Conservation (phyloP, 306 rosid species). For the Fragaria nilgerrensis region DNA sequence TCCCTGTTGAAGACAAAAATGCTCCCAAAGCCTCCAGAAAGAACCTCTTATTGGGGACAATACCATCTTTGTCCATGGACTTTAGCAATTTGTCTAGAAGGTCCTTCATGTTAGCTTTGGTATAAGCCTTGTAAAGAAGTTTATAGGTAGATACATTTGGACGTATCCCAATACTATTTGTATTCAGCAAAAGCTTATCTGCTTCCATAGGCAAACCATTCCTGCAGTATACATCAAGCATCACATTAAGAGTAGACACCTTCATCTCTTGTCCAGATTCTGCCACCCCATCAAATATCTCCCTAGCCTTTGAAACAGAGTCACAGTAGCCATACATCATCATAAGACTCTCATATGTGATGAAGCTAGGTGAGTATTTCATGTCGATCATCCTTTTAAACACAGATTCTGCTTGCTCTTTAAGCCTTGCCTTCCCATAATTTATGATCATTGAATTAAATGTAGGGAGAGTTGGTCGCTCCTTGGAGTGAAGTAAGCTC, state of each 20-base stretch:
- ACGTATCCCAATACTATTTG: slow-evolving; percentile 38
- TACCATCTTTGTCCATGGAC: slow-evolving; percentile 82
- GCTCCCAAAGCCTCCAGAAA: slow-evolving; percentile 81
- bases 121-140: slow-evolving; percentile 85
- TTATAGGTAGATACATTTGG: slow-evolving; percentile 78
- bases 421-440: slow-evolving; percentile 84
- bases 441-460: slow-evolving; percentile 90
- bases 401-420: slow-evolving; percentile 62
- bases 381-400: slow-evolving; percentile 59
- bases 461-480: slow-evolving; percentile 77
- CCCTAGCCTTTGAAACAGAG: slow-evolving; percentile 68
- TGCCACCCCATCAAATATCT: slow-evolving; percentile 62
- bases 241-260: slow-evolving; percentile 79
- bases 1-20: slow-evolving; percentile 51
- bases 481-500: slow-evolving; percentile 76
- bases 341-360: slow-evolving; percentile 82
- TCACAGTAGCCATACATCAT: slow-evolving; percentile 75
- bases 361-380: slow-evolving; percentile 71
- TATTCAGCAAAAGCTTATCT: slow-evolving; percentile 52
- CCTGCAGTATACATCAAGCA: slow-evolving; percentile 91
- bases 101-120: slow-evolving; percentile 76
- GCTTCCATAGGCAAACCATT: slow-evolving; percentile 87
- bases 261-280: slow-evolving; percentile 53
- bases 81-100: slow-evolving; percentile 62
- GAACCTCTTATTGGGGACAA: slow-evolving; percentile 84